Evolutionary conservation across 2,329 filamentous ascomycete species (phyloP), one percentile per base, ranked within the genome.

Genomic region (Lasiodiplodia citricola): DNA sequence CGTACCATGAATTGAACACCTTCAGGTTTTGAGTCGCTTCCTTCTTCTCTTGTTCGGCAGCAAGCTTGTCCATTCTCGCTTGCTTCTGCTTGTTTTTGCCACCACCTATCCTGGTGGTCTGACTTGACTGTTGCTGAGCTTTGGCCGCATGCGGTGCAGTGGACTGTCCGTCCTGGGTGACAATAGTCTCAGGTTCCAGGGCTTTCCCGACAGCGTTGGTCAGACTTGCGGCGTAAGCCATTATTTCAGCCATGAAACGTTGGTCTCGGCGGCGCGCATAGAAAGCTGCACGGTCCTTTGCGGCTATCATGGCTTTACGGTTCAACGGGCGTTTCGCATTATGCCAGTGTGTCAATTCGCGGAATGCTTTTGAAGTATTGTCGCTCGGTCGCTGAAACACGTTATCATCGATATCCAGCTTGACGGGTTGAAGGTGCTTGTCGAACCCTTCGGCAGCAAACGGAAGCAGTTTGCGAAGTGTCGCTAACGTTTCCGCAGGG

Each of bases 211-310:
- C 82, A 0, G 87, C 83, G 68, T 89, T 90, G 0, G 89, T 91
- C 57, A 93, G 81, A 77, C 90, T 92, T 14, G 88, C 89, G 1
- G 91, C 89, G 75, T 93, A 94, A 1, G 84, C 82, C 35, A 85
- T 84, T 78, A 91, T 91, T 69, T 92, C 89, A 1, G 86, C 85
- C 86, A 92, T 91, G 74, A 88, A 89, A 64, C 82, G 83, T 73
- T 93, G 90, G 55, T 90, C 88, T 66, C 80, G 81, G 70, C 80
- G 84, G 65, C 77, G 78, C 7, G 82, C 80, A 70, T 75, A 81
- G 66, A 76, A 78, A 68, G 63, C 73, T 70, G 70, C 74, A 62
- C 77, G 79, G 72, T 80, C 74, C 73, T 75, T 80, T 67, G 70
- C 76, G 11, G 71, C 68, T 37, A 68, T 44, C 67, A 68, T 74